phyloP scores from a whole-genome alignment of 78 protist species.

The Dictyostelium capitatum region DNA sequence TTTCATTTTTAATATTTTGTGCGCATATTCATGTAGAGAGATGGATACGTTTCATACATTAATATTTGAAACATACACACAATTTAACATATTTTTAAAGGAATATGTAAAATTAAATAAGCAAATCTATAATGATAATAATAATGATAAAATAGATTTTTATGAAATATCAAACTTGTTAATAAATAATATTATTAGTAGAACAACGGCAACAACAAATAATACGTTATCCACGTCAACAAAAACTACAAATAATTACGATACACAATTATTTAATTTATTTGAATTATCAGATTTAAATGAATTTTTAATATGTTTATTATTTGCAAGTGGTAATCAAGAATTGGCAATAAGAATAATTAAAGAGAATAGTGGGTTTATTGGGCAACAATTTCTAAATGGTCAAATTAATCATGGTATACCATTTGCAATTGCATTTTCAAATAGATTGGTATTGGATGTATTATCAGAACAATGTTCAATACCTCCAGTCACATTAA shows the following conservation, averaged over 20 bases:
- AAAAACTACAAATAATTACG: neutral
- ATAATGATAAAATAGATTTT: neutral
- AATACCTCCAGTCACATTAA: neutral
- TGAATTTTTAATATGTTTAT: conserved; percentile 46
- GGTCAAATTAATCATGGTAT: conserved; percentile 33
- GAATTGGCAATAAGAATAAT: neutral
- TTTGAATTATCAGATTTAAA: neutral
- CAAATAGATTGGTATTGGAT: neutral
- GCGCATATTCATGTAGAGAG: no score
- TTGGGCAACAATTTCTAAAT: neutral
- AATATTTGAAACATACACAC: conserved; percentile 17
- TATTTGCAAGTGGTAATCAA: conserved; percentile 30
- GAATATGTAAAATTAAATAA: neutral
- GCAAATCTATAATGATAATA: neutral
- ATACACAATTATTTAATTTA: neutral
- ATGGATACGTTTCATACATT: conserved; percentile 59
- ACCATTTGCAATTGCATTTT: conserved; percentile 40
- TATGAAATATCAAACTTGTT: neutral
- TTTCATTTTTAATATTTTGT: neutral
- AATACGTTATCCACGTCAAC: neutral
- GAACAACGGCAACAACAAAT: conserved; percentile 2
- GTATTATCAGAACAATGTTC: neutral
- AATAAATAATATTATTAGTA: neutral
- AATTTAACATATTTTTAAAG: conserved; percentile 14
- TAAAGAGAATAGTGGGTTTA: neutral